These are phyloP conservation scores for Cucurbita moschata DNA, from an alignment of 306 rosid species.

Conservation along the genomic window DNA sequence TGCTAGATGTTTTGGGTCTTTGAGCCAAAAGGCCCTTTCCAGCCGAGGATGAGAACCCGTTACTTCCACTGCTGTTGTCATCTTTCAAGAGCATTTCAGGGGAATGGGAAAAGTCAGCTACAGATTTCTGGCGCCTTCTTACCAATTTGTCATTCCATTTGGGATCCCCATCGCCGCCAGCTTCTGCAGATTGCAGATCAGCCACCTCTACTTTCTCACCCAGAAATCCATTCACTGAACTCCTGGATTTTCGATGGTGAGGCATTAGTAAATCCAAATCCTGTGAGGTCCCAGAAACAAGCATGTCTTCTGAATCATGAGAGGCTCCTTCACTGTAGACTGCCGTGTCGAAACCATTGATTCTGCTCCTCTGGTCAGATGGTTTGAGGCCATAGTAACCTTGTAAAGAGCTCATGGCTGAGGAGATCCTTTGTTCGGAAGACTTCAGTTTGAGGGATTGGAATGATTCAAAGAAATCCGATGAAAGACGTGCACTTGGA, in stretches of 20 bases:
- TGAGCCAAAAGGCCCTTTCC: constrained; percentile 54
- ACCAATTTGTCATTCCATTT: constrained; percentile 32
- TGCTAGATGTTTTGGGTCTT: constrained; percentile 39
- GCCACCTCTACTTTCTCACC: constrained; percentile 37
- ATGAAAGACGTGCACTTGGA: constrained; percentile 13
- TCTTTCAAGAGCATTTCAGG: constrained; percentile 57
- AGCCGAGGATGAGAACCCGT: constrained; percentile 38
- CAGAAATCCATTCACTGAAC: constrained; percentile 37
- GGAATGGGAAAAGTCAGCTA: constrained; percentile 35
- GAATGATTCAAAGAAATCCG: constrained; percentile 51
- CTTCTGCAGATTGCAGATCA: constrained; percentile 12
- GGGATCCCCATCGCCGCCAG: constrained; percentile 19
- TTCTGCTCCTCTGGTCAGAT: constrained; percentile 12
- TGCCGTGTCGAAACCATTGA: constrained; percentile 26
- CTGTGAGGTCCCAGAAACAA: constrained; percentile 7
- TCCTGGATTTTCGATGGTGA: constrained; percentile 42
- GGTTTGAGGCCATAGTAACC: constrained; percentile 63
- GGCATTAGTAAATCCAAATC: constrained; percentile 13
- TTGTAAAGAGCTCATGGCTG: constrained; percentile 67
- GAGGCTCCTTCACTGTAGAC: constrained; percentile 15
- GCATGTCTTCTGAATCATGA: constrained; percentile 27
- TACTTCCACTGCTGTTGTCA: constrained; percentile 24
- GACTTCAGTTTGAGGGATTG: constrained; percentile 33
- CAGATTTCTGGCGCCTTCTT: constrained; percentile 60
- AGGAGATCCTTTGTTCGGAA: constrained; percentile 32